Base-by-base conservation (phyloP, 2,329 filamentous ascomycete genomes). In the Talaromyces sp. region DNA sequence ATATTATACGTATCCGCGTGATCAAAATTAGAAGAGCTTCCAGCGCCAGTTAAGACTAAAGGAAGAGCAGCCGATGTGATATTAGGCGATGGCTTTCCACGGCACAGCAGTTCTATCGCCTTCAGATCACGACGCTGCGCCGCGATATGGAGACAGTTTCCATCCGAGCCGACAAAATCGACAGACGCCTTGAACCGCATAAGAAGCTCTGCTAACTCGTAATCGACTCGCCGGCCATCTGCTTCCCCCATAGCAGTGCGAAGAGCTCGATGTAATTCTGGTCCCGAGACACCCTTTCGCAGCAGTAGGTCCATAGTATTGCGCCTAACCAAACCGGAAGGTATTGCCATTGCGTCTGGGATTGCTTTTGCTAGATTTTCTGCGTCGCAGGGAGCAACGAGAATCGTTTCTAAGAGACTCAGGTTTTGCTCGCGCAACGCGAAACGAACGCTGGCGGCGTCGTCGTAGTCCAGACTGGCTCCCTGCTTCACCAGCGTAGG, bases 311-410 rank as follows among this genome's bases (percentile, higher is more conserved):
- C 11, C 56, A 58, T 53, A 11, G 19, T 46, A 32, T 43, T 38
- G 19, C 46, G 50, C n/a, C 56, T 52, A 1, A 53, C 41, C n/a
- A 32, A 29, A 9, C 14, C 2, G 11, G 56, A 41, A 2, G 11
- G 11, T 53, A 58, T 58, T 6, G 48, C 46, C 50, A 58, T 58
- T 31, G 48, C 56, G 3, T 58, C 56, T 14, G 56, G 56, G n/a
- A 58, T 52, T 10, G 56, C 48, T 17, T 58, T 52, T 53, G 31
- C 46, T n/a, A 58, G 31, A 19, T 19, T 54, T 3, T 29, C 11
- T 3, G 31, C 24, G 10, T 29, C 31, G 7, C 56, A 58, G 8
- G 46, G 48, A 14, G 50, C 48, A 29, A 3, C 29, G 5, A 54
- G 56, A 21, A 58, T 12, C 21, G 48, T 38, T 43, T 58, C 48